phyloP scores from a whole-genome alignment of 768 basidiomycete species.

The Auricularia cornea region DNA sequence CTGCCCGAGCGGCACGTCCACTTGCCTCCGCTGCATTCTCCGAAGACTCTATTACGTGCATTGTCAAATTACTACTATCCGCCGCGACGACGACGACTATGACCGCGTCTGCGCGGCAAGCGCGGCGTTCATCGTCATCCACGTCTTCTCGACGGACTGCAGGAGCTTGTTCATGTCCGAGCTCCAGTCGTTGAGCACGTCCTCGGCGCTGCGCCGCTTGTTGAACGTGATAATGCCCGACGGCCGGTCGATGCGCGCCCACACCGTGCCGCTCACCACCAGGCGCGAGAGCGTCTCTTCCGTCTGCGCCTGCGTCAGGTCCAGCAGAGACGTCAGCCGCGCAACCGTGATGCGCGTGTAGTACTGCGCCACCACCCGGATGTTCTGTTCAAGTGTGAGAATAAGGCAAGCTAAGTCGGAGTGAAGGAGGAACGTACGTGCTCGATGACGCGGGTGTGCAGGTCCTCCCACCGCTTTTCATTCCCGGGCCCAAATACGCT shows the following conservation, averaged over 20 bases:
- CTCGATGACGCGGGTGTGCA: slow-evolving; percentile 93
- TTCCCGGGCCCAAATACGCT: slow-evolving; percentile 62
- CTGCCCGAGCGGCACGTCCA: too few relatives aligned
- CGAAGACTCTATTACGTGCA: too few relatives aligned
- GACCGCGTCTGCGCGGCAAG: slow-evolving; percentile 57
- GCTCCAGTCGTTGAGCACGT: slow-evolving; percentile 98
- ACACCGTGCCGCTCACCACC: slow-evolving; percentile 86
- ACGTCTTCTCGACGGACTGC: slow-evolving; percentile 93
- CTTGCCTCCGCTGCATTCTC: too few relatives aligned
- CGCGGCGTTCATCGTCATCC: slow-evolving; percentile 92
- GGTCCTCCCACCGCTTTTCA: slow-evolving; percentile 81
- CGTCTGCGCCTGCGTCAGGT: slow-evolving; percentile 71
- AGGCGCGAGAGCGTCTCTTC: slow-evolving; percentile 84
- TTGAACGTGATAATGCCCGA: slow-evolving; percentile 84
- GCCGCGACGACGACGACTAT: background rate
- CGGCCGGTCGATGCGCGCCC: slow-evolving; percentile 90
- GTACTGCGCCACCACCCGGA: slow-evolving; percentile 89
- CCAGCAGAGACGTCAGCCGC: slow-evolving; percentile 79
- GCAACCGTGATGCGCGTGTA: slow-evolving; percentile 86
- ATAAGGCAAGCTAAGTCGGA: too few relatives aligned
- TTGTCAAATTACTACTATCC: too few relatives aligned
- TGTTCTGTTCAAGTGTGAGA: slow-evolving; percentile 55
- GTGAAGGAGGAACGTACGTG: slow-evolving; percentile 59
- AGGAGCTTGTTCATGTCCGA: slow-evolving; percentile 91
- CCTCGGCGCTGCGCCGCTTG: slow-evolving; percentile 73